Evolutionary conservation across 192 early-diverging fungal genomes (phyloP), one percentile per base, ranked within the genome.

Genomic region (Thamnidium elegans): DNA sequence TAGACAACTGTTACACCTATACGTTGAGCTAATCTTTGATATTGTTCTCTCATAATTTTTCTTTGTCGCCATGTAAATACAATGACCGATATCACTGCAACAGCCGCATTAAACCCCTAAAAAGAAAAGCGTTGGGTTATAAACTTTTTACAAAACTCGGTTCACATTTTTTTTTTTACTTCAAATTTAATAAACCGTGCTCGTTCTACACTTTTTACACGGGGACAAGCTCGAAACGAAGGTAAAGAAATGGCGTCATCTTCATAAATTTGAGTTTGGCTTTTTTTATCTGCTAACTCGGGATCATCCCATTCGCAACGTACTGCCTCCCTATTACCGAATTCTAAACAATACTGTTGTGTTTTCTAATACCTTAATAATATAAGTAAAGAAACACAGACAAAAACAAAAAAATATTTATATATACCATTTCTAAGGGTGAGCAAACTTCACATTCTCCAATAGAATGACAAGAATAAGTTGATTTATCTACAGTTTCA

Each of bases 301-400:
- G 66, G 54, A 58, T 67, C 66, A 43, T 62, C 58, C 71, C 71
- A 75, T 43, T 66, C 51, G 48, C 74, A 76, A 17, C 43, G 50
- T 36, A 76, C 62, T 8, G 65, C 62, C 54, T 76, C 66, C 46
- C 71, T 76, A 46, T 76, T 76, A n/a, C 74, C 74, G 48, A 58
- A 76, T 15, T 67, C 50, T 36, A 36, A 19, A 62, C 74, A 76
- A 64, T 76, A 76, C 23, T 47, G 31, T 15, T 58, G 47, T 4
- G 69, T 76, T 76, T 76, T 76, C 74, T 76, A 30, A 42, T 59
- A 13, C 39, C 8, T 45, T 8, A 8, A 2, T n/a, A 13, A 17
- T 17, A 50, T 17, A 15, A 50, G 15, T 21, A 36, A 7, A 36
- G 21, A 39, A 10, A 21, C 13, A 56, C 23, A 42, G 1, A 58